Evolutionary conservation across 305 asterid genomes (phyloP).

Genomic region (Rubia occidens): DNA sequence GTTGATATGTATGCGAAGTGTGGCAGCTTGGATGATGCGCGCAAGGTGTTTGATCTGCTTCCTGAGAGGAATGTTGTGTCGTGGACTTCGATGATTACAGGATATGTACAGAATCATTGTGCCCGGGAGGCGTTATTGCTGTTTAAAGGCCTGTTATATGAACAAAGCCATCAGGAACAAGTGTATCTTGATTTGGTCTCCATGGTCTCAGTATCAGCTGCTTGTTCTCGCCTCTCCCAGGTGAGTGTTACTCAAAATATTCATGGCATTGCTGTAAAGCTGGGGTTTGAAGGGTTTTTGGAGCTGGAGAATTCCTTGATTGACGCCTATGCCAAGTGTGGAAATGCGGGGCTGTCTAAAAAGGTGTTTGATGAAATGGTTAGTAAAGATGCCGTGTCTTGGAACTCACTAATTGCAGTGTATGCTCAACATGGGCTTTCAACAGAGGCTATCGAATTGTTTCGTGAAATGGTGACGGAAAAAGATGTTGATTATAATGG

Average conservation of each 20-base stretch:
- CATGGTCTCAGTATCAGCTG: constrained; percentile 7
- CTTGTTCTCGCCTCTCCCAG: constrained; percentile 7
- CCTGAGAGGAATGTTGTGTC: constrained; percentile 11
- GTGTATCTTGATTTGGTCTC: constrained; percentile 5
- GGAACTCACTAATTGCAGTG: constrained; percentile 10
- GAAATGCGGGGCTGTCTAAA: constrained; percentile 3
- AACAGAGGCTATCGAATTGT: constrained; percentile 3
- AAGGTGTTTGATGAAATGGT: constrained; percentile 8
- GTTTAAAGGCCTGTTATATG: constrained; percentile 4
- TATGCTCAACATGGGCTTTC: constrained; percentile 6
- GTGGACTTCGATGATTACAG: constrained; percentile 9
- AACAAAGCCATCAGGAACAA: constrained; percentile 4
- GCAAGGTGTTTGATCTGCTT: constrained; percentile 5
- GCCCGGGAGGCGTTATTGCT: constrained; percentile 4
- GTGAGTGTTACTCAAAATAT: not conserved
- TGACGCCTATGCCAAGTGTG: constrained; percentile 10
- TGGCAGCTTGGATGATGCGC: constrained; percentile 9
- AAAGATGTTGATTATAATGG: constrained; percentile 5
- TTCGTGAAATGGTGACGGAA: constrained; percentile 5
- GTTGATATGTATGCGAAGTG: constrained; percentile 5
- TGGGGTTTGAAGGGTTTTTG: constrained; percentile 8
- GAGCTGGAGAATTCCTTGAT: constrained; percentile 9
- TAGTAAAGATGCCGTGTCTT: not conserved
- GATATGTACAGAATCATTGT: constrained; percentile 3
- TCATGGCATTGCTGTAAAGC: constrained; percentile 5